These are phyloP conservation scores for Botrytis squamosa DNA, from an alignment of 2,329 filamentous ascomycete species.

Conservation along the genomic window DNA sequence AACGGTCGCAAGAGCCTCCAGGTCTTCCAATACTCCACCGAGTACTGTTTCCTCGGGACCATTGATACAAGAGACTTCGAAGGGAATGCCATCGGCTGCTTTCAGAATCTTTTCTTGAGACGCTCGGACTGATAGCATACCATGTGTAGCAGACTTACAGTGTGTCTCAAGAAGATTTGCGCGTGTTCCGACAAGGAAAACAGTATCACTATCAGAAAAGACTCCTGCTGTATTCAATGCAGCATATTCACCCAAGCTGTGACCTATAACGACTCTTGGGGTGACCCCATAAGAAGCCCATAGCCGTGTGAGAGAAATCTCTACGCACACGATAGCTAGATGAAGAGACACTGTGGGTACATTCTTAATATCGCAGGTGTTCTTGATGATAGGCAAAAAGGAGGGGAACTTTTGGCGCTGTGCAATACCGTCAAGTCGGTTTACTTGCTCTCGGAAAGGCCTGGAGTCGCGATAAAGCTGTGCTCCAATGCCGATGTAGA, in stretches of 20 bases:
- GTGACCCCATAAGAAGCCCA: constrained; percentile 55
- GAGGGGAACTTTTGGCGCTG: constrained; percentile 32
- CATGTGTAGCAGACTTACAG: constrained; percentile 64
- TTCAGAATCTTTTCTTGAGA: constrained; percentile 65
- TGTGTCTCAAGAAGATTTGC: constrained; percentile 62
- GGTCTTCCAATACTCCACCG: not conserved
- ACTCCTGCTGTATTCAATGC: constrained; percentile 69
- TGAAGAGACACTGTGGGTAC: not conserved
- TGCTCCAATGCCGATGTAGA: not conserved
- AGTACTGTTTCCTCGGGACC: not conserved
- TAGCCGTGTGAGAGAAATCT: constrained; percentile 47
- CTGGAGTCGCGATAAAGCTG: not conserved
- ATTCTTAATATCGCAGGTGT: not conserved
- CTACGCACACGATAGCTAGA: not conserved
- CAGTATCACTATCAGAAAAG: constrained; percentile 66
- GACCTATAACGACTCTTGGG: constrained; percentile 55
- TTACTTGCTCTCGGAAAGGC: not conserved
- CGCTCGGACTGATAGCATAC: constrained; percentile 53
- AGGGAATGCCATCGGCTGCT: not conserved
- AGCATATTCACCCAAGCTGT: constrained; percentile 71
- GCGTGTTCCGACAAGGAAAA: constrained; percentile 67
- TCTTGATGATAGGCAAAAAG: constrained; percentile 42
- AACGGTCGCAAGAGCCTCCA: not conserved
- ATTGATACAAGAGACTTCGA: constrained; percentile 8
- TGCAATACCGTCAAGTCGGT: constrained; percentile 24